Conservation (phyloP, 257 asterid species). For the Solanum chiquidenum region DNA sequence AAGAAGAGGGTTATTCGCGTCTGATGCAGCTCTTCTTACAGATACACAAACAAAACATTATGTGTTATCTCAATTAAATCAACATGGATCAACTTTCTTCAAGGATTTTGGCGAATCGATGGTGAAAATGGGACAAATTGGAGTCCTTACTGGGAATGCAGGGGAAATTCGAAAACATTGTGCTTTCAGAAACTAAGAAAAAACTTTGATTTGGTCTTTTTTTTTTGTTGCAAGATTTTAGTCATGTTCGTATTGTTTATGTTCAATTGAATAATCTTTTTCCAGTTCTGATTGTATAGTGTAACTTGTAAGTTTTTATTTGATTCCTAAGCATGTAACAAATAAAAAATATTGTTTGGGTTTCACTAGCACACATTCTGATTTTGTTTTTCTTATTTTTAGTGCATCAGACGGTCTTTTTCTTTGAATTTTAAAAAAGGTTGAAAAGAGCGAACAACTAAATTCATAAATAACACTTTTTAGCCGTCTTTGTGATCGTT, state of each 20-base stretch:
- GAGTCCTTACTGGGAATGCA: too few species aligned
- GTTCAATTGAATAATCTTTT: background rate
- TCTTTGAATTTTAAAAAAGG: too few species aligned
- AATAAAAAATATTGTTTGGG: background rate
- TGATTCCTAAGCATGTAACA: background rate
- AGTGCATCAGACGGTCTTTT: too few species aligned
- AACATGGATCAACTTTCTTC: conserved; percentile 20
- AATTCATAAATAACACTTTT: background rate
- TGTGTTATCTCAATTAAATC: conserved; percentile 4
- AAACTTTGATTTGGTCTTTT: background rate
- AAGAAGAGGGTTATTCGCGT: conserved; percentile 25
- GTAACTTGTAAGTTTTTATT: background rate
- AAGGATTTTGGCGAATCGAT: conserved; percentile 29
- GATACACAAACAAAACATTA: conserved; percentile 21
- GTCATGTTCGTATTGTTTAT: background rate
- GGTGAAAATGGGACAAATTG: too few species aligned
- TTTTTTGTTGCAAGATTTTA: background rate
- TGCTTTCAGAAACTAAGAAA: background rate
- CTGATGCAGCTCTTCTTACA: conserved; percentile 26
- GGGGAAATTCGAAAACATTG: conserved; percentile 19
- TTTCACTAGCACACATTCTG: background rate
- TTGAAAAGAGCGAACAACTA: background rate
- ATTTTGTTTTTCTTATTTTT: background rate
- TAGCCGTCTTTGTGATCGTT: background rate
- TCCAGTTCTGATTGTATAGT: background rate